Evolutionary conservation across 2,329 filamentous ascomycete genomes (phyloP).

Genomic region (Apiospora hydei): DNA sequence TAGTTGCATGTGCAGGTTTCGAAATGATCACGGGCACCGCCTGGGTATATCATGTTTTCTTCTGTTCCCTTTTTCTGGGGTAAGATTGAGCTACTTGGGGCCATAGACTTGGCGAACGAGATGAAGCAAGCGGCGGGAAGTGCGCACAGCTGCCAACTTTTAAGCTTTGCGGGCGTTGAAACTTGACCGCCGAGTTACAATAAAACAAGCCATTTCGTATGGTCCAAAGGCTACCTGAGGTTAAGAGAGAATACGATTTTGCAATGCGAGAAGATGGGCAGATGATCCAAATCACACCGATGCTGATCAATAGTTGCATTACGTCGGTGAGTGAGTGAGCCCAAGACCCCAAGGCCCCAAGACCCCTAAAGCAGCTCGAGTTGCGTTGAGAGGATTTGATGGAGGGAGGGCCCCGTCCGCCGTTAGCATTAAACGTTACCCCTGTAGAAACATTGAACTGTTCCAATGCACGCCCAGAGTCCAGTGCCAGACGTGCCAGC

Average conservation of each 20-base stretch:
- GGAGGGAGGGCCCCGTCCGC: neutral
- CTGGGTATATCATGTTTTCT: neutral
- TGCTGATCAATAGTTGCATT: neutral
- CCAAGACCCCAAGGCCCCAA: neutral
- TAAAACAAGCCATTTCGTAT: neutral
- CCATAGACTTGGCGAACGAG: neutral
- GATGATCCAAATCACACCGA: neutral
- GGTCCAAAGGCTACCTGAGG: neutral
- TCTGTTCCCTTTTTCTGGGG: neutral
- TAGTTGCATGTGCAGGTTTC: neutral
- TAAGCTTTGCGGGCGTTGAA: slow-evolving; percentile 4
- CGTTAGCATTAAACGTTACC: neutral
- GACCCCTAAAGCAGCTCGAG: neutral
- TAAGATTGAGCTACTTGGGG: neutral
- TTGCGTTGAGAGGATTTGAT: neutral
- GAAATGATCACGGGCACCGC: neutral
- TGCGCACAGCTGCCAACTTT: slow-evolving; percentile 2
- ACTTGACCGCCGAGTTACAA: neutral
- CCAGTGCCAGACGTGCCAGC: neutral
- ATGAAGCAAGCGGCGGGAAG: neutral
- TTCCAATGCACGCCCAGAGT: neutral
- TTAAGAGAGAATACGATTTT: neutral
- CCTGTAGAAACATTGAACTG: neutral
- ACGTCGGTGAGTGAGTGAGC: neutral
- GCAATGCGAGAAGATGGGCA: neutral